Base-by-base conservation (phyloP, 805 yeast genomes). In the Limtongozyma cylindracea region DNA sequence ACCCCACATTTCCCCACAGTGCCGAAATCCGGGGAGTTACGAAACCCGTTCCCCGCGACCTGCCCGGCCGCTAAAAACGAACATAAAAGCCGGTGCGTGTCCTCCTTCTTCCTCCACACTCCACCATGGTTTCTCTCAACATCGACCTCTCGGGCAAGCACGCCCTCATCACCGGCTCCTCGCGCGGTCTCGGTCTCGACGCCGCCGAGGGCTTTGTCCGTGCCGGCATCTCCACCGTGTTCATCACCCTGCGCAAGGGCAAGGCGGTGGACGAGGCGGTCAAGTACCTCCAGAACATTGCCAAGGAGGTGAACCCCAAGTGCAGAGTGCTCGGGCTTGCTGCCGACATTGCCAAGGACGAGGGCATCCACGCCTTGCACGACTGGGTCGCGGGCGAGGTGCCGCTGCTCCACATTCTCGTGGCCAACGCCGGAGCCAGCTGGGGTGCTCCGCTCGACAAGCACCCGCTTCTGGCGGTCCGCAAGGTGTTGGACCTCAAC, bases 401-500 rank as follows among this genome's bases (percentile, higher is more conserved):
- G 13, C 38, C 40, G 10, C 48, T 53, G 32, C 52, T 70, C 17
- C 64, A 71, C 39, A 66, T 71, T 27, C 49, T 71, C 29, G 52
- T 68, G 32, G 76, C 80, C 21, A 72, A 71, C 34, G 82, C 84
- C 5, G 84, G 84, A 15, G 78, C 80, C 6, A 45, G 70, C 9
- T 71, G 82, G 82, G 82, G 80, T 11, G 68, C 63, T 2, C 60
- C 60, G 8, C 40, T 72, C 21, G 64, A 51, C 18, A 43, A 45
- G 8, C 80, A 72, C 34, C 63, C 76, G 3, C 62, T 61, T 14
- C 27, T 43, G 3, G 77, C 74, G 2, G 39, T 71, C 30, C 60
- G 55, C 30, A 69, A 69, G 38, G 70, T 72, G 5, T 37, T 69
- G 35, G 56, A 53, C 21, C 53, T 72, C 32, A 71, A 71, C 32